phyloP scores from a whole-genome alignment of 768 basidiomycete species.

The Leucosporidium creatinivorum region DNA sequence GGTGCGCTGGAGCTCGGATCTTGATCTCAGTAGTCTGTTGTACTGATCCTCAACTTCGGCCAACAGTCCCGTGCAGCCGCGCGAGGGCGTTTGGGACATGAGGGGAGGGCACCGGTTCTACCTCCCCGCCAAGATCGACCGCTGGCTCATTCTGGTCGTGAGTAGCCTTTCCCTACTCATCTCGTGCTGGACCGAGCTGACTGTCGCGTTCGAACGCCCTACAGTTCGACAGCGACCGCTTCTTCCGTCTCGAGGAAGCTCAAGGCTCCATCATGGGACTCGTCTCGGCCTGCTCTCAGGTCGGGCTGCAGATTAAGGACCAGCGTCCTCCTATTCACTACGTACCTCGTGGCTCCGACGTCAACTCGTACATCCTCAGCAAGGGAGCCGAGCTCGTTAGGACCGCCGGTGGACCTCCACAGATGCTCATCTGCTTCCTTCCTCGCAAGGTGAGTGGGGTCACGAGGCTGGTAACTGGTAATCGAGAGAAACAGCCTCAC shows the following conservation, averaged over 20 bases:
- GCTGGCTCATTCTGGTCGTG: constrained; percentile 2
- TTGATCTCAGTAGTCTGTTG: too few relatives aligned
- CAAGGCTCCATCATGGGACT: constrained; percentile 3
- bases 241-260: not conserved
- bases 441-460: constrained; percentile 8
- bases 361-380: not conserved
- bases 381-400: not conserved
- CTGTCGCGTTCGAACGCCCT: too few relatives aligned
- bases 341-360: constrained; percentile 6
- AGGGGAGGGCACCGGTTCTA: not conserved
- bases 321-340: constrained; percentile 1
- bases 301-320: not conserved
- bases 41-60: too few relatives aligned
- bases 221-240: constrained; percentile 2
- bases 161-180: not conserved
- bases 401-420: not conserved
- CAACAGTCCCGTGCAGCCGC: not conserved
- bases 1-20: not conserved
- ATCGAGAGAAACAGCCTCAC: too few relatives aligned
- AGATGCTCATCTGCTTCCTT: constrained; percentile 13
- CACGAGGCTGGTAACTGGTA: too few relatives aligned
- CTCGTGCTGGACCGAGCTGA: too few relatives aligned
- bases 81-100: constrained; percentile 10
- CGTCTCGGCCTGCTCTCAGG: not conserved
- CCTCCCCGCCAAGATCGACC: not conserved